These are phyloP conservation scores for Penicillium sp. DNA, from an alignment of 2,329 filamentous ascomycete genomes.

Conservation along the genomic window DNA sequence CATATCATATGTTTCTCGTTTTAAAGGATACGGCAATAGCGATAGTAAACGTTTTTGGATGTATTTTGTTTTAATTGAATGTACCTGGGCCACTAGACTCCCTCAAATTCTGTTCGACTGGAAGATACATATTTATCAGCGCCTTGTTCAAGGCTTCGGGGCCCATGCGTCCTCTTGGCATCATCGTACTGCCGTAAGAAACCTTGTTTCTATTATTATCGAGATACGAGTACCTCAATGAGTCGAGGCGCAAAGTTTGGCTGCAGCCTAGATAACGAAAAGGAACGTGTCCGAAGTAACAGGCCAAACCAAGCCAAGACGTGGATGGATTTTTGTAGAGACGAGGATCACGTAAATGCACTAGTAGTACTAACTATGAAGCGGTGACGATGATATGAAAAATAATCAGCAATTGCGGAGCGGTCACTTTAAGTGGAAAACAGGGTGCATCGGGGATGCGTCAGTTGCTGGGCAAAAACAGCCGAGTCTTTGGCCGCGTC, in stretches of 20 bases:
- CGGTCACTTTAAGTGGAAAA: background rate
- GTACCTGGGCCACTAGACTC: background rate
- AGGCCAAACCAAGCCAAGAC: background rate
- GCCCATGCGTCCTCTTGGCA: background rate
- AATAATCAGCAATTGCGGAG: background rate
- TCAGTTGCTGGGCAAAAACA: constrained; percentile 16
- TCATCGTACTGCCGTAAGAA: background rate
- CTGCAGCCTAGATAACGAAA: constrained; percentile 5
- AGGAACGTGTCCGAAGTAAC: background rate
- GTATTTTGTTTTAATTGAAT: background rate
- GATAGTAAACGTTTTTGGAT: background rate
- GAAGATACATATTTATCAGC: background rate
- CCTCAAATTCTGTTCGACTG: background rate
- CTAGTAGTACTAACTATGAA: background rate
- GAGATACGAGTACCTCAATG: background rate
- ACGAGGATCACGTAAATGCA: background rate
- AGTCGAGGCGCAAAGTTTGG: constrained; percentile 2
- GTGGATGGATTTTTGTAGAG: background rate
- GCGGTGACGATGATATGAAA: background rate
- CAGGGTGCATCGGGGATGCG: constrained; percentile 8
- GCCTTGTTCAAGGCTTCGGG: background rate
- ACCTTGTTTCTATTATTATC: constrained; percentile 9
- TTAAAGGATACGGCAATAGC: background rate
- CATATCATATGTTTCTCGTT: background rate
- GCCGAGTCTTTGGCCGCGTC: constrained; percentile 7